Evolutionary conservation across 768 basidiomycete genomes (phyloP), one percentile per base, ranked within the genome.

Genomic region (Lactarius tabidus): DNA sequence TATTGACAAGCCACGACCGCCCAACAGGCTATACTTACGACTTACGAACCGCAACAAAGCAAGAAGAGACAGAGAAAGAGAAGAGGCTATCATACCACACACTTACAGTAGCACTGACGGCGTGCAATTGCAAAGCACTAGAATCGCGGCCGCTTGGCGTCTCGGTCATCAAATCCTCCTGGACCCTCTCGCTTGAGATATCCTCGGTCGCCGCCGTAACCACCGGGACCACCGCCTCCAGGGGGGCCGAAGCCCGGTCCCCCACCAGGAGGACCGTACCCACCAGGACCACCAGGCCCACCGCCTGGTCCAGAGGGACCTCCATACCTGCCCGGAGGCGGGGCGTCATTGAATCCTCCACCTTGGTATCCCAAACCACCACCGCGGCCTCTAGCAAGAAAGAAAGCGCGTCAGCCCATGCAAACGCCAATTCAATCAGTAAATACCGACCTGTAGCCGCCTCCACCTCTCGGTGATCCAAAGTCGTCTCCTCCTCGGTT

Each of bases 131-230:
- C 55, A 17, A 51, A 38, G 36, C 54, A 65, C 54, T 66, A 93
- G 77, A 90, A 91, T 73, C 91, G 84, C 72, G 88, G 86, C 73
- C 91, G 88, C 77, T 93, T 93, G 38, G 81, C 71, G 70, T 92
- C 91, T 70, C 91, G 84, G 75, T 93, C 91, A 73, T 93, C 91
- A 76, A 82, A 90, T 76, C 65, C 52, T 59, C 87, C 87, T 70
- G 83, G 85, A 73, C 88, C 87, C 73, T 82, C 82, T 69, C 90
- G 85, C 77, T 91, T 91, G 79, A 90, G 85, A 75, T 82, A 85
- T 60, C 85, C 85, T 71, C 65, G 60, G 38, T 84, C 84, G 61
- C 82, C 83, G 35, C 79, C 83, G 39, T 66, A 70, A 35, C 71
- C 71, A n/a, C 70, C 70, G 54, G 56, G 62, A 14, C 75, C 82